These are phyloP conservation scores for Salix viminalis DNA, from an alignment of 345 rosid genomes.

Conservation along the genomic window DNA sequence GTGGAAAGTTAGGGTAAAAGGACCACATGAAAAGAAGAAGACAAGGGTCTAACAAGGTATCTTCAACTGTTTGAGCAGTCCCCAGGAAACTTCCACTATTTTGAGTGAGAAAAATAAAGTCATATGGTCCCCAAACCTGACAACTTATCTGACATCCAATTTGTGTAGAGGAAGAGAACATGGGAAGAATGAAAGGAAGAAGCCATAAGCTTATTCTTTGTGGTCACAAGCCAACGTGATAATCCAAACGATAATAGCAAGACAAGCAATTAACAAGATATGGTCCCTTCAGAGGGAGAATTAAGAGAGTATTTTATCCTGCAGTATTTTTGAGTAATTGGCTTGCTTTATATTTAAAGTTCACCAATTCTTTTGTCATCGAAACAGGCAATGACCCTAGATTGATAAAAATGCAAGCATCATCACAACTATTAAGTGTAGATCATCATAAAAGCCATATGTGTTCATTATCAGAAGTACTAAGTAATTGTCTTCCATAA, in stretches of 20 bases:
- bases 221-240: not conserved
- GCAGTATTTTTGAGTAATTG: not conserved
- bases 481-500: not conserved
- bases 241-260: not conserved
- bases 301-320: not conserved
- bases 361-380: not conserved
- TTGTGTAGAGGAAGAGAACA: not conserved
- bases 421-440: not conserved
- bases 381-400: not conserved
- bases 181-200: not conserved
- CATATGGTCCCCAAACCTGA: slow-evolving; percentile 32
- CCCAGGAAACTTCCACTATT: slow-evolving; percentile 37
- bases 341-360: not conserved
- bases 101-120: slow-evolving; percentile 18
- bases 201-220: slow-evolving; percentile 8
- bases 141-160: slow-evolving; percentile 23
- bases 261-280: not conserved
- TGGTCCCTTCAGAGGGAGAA: not conserved
- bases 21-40: slow-evolving; percentile 28
- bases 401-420: not conserved
- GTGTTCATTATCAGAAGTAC: not conserved
- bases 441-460: not conserved
- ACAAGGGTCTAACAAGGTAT: slow-evolving; percentile 15
- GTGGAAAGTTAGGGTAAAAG: slow-evolving; percentile 15
- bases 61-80: slow-evolving; percentile 26